Conservation (phyloP, 2,329 filamentous ascomycete species). For the Salinomyces thailandicus region DNA sequence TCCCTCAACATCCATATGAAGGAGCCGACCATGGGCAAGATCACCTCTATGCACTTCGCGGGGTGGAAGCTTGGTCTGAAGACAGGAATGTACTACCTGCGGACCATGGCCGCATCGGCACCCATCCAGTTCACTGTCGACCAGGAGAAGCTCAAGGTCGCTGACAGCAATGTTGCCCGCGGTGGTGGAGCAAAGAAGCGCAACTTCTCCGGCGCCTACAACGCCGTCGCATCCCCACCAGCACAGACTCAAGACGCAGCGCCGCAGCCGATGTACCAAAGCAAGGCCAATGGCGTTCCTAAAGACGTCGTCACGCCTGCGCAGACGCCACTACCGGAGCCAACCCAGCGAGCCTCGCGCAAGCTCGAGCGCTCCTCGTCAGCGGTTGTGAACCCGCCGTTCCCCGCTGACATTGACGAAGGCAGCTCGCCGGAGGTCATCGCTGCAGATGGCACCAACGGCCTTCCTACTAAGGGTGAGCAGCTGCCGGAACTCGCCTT, state of each 20-base stretch:
- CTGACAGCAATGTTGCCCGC: conserved; percentile 67
- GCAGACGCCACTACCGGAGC: conserved; percentile 51
- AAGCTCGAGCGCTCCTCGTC: conserved; percentile 23
- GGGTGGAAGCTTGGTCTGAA: conserved; percentile 99
- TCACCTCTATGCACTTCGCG: conserved; percentile 98
- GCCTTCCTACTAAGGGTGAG: conserved; percentile 48
- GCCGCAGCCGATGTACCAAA: conserved; percentile 57
- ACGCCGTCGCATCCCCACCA: conserved; percentile 37
- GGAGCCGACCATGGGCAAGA: conserved; percentile 98
- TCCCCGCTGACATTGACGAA: conserved; percentile 68
- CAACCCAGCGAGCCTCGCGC: conserved; percentile 39
- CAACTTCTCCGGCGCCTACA: conserved; percentile 36
- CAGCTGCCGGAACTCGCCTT: conserved; percentile 51
- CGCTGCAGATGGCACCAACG: conserved; percentile 54
- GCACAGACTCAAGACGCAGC: conserved; percentile 41
- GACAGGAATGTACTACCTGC: conserved; percentile 99
- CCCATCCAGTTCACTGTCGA: conserved; percentile 99
- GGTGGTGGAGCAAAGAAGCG: conserved; percentile 59
- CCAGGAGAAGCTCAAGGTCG: conserved; percentile 83
- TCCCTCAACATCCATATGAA: conserved; percentile 99
- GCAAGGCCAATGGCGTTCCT: conserved; percentile 36
- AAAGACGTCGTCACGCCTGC: conserved; percentile 61
- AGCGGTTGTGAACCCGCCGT: conserved; percentile 53
- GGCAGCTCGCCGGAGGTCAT: conserved; percentile 71
- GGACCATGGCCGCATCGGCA: conserved; percentile 90